Evolutionary conservation across 768 basidiomycete genomes (phyloP).

Genomic region (Tulasnella calospora): DNA sequence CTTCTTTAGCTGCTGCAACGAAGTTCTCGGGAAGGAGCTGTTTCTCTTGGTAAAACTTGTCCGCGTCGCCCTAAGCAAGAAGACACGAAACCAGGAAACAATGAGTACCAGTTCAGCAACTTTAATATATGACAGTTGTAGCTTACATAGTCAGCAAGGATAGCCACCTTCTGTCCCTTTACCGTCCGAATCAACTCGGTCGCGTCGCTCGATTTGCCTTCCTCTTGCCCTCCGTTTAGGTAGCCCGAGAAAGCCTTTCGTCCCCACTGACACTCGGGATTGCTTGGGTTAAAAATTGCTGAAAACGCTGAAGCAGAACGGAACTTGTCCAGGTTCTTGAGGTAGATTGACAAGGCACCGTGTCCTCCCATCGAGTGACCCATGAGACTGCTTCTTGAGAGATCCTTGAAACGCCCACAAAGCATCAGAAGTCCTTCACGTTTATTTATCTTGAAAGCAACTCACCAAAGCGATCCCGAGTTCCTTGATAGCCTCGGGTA

Average conservation of each 20-base stretch:
- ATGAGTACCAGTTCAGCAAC: not conserved
- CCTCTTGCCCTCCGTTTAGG: slow-evolving; percentile 66
- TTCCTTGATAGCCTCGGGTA: slow-evolving; percentile 71
- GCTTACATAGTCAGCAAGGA: slow-evolving; percentile 82
- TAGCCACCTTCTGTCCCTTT: slow-evolving; percentile 54
- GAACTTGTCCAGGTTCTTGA: slow-evolving; percentile 61
- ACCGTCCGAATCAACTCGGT: slow-evolving; percentile 69
- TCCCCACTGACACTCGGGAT: slow-evolving; percentile 73
- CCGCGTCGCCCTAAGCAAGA: slow-evolving; percentile 60
- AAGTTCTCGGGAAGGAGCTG: slow-evolving; percentile 92
- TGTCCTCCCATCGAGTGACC: slow-evolving; percentile 99
- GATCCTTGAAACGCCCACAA: slow-evolving; percentile 51
- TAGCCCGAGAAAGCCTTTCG: slow-evolving; percentile 87
- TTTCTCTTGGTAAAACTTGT: slow-evolving; percentile 77
- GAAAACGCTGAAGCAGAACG: slow-evolving; percentile 86
- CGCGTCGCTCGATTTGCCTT: slow-evolving; percentile 80
- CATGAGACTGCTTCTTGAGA: slow-evolving; percentile 76
- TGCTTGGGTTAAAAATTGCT: slow-evolving; percentile 76
- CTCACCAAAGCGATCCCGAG: slow-evolving; percentile 73
- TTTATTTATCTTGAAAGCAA: slow-evolving; percentile 25
- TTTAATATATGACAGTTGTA: no score
- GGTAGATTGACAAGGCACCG: slow-evolving; percentile 87
- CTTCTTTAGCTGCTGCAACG: slow-evolving; percentile 65
- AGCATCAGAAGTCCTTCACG: not conserved
- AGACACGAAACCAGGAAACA: not conserved